Evolutionary conservation across 2,329 filamentous ascomycete species (phyloP), one percentile per base, ranked within the genome.

Genomic region (Zymoseptoria crescenta): DNA sequence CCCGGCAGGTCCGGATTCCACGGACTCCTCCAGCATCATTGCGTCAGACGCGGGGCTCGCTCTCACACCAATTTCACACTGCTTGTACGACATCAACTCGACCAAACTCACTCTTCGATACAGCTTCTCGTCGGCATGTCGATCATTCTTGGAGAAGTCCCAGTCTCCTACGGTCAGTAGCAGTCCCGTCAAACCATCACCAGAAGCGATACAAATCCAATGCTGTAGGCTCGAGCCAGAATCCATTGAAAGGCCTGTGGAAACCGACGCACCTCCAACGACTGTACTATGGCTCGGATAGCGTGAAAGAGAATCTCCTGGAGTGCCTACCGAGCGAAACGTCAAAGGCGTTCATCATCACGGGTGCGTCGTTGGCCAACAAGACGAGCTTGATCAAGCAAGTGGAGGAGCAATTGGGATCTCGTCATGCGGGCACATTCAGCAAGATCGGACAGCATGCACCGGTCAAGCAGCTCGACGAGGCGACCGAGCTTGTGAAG

Each of bases 341-440:
- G 2, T 81, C 80, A 55, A 82, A 81, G 71, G 81, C 81, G 1
- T 83, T 83, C 70, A 80, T 84, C 65, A 77, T 84, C 51, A 83
- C 81, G 0, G 80, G 81, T 24, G 74, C 70, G 49, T 83, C 81
- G 0, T 74, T 84, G 6, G 78, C 79, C 6, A 80, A 69, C 49
- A 83, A 82, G 64, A 83, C 81, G 0, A 72, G 75, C 0, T 72
- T 84, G 7, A 76, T 84, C 62, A 75, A 77, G 57, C 72, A 79
- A 54, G 75, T 83, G 16, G 80, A 83, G 70, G 62, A 74, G 9
- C 70, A 80, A 0, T 72, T 84, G 0, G 76, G 75, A 4, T 62
- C 71, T 13, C 80, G 82, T 65, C 80, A 83, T 68, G 81, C 80
- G 1, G 79, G 79, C 59, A 83, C 81, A 0, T 83, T 82, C 67